Conservation (phyloP, 1,284 basidiomycete species). For the Thelephora terrestris region DNA sequence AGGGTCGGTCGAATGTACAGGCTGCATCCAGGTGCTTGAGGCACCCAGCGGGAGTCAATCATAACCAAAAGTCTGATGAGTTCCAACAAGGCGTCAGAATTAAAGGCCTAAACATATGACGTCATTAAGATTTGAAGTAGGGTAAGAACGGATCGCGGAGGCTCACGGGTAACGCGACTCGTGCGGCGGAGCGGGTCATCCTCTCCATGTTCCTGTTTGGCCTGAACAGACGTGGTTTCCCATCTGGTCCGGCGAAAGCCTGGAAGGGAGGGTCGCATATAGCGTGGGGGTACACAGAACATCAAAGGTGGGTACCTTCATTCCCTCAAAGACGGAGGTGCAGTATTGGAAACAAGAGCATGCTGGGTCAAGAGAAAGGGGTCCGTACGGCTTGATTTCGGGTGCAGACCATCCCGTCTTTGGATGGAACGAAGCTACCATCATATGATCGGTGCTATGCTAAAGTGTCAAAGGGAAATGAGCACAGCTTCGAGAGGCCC, state of each 20-base stretch:
- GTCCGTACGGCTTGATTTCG: constrained; percentile 67
- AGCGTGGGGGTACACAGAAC: background rate
- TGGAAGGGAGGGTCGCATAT: constrained; percentile 14
- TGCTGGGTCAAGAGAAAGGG: constrained; percentile 64
- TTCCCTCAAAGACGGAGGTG: constrained; percentile 76
- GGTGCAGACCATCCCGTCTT: constrained; percentile 69
- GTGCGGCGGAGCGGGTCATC: constrained; percentile 47
- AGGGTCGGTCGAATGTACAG: constrained; percentile 77
- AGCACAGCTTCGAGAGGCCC: background rate
- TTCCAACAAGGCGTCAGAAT: constrained; percentile 49
- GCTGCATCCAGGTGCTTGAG: constrained; percentile 53
- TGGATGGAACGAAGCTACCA: constrained; percentile 54
- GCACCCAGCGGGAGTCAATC: constrained; percentile 71
- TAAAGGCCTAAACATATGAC: constrained; percentile 38
- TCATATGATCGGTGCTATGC: constrained; percentile 71
- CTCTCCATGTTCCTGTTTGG: constrained; percentile 78
- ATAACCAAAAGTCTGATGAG: constrained; percentile 63
- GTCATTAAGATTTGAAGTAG: background rate
- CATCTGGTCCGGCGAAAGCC: constrained; percentile 68
- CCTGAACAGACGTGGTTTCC: constrained; percentile 60
- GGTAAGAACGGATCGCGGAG: background rate
- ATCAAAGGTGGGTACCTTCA: constrained; percentile 47
- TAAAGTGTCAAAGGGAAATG: constrained; percentile 19
- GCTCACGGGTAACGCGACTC: constrained; percentile 58
- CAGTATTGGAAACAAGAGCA: constrained; percentile 72